Evolutionary conservation across 331 rosid genomes (phyloP), one percentile per base, ranked within the genome.

Genomic region (Malus hybrid): DNA sequence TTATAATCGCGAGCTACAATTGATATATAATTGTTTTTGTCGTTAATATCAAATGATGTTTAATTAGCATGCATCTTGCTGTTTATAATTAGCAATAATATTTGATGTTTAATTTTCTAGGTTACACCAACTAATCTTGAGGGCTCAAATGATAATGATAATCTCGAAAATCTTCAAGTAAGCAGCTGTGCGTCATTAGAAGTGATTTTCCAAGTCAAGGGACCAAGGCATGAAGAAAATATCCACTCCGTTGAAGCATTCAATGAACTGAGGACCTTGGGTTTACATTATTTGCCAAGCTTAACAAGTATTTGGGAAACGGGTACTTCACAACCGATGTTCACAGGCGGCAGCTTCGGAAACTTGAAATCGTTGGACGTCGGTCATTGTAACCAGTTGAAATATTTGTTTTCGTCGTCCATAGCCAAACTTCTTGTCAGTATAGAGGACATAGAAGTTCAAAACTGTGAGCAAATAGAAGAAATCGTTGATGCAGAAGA

Each of bases 101-200:
- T 7, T 34, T 56, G 13, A 56, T 57, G 63, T 20, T 57, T 57
- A 24, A 57, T 57, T 20, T 20, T 48, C 1, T 57, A 57, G 63
- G 63, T 20, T 20, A 11, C 63, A 20, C 63, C 7, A 10, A 4
- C 63, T 4, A 20, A 57, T 57, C 63, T 20, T 20, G 63, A 20
- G 14, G 29, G 11, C 63, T 57, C 29, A 20, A 57, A 20, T 57
- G 29, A 57, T 57, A 2, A 57, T 15, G 56, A 50, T 14, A 48
- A 48, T 57, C 62, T 57, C 0, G 29, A 52, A 20, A 0, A 10
- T 9, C 63, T 57, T 20, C 0, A 0, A 9, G 28, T 57, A 4
- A 0, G 0, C 0, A 0, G 0, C 0, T 57, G 62, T n/a, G 6
- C 0, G 2, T 56, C 29, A 57, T 0, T 57, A 2, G 29, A 57